A percentile compares a stretch with the other conserved stretches of the same genome.
Conservation (phyloP, 2,329 filamentous ascomycete genomes). For the Lachnellula subtilissima region DNA sequence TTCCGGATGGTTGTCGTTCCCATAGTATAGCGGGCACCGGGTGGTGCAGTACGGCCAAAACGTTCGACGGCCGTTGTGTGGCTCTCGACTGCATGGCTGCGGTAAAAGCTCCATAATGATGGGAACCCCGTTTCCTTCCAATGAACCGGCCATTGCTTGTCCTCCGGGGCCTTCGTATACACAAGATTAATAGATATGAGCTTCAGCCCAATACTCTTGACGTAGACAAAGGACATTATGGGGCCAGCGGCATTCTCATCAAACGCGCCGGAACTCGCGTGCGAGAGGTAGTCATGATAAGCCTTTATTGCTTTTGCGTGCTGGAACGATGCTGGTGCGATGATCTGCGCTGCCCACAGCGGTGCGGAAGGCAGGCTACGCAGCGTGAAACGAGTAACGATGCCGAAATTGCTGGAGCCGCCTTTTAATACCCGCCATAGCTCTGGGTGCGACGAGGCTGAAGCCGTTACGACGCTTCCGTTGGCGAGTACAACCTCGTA, state of each 20-base stretch:
- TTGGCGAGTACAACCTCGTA: constrained; percentile 41
- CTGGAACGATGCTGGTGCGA: constrained; percentile 1
- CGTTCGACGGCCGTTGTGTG: constrained; percentile 1
- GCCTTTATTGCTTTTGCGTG: neutral
- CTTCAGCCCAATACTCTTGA: constrained; percentile 8
- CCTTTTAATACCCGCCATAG: constrained; percentile 13
- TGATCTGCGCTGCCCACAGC: constrained; percentile 4
- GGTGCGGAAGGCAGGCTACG: constrained; percentile 9
- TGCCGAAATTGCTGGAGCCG: constrained; percentile 11
- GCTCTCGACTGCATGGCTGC: constrained; percentile 6
- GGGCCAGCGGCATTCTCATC: constrained; percentile 3
- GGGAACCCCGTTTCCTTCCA: constrained; percentile 1
- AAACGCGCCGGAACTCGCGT: constrained; percentile 7
- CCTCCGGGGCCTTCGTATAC: neutral
- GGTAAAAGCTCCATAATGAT: neutral
- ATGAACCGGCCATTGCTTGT: constrained; percentile 5
- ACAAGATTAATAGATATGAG: neutral
- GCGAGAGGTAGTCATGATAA: neutral
- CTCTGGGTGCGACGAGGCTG: constrained; percentile 3
- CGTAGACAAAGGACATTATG: constrained; percentile 3
- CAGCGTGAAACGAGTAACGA: constrained; percentile 12
- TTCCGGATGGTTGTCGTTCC: constrained; percentile 6
- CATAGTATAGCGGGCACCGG: neutral
- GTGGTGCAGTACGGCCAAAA: neutral
- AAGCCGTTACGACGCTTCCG: constrained; percentile 8